Base-by-base conservation (phyloP, 371 early-diverging fungal genomes). In the Saksenaea oblongispora region DNA sequence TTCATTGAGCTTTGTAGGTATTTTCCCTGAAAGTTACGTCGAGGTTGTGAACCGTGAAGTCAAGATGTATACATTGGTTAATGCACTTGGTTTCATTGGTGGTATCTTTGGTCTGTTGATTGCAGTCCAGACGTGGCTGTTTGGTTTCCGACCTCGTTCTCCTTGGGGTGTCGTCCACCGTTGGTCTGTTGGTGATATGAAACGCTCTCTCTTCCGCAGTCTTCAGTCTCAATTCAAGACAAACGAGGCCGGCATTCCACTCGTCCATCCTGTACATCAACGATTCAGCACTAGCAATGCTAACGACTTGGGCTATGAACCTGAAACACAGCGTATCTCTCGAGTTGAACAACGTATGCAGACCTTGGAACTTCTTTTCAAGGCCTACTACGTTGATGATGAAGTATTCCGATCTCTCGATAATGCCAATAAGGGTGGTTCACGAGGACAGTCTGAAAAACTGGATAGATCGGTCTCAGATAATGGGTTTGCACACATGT, bases 101-200 rank as follows among this genome's bases (percentile, higher is more conserved):
- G 82, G 82, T 70, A 73, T 81, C 58, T 76, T 81, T 69, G 82
- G 82, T 69, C 53, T 81, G 2, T 59, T 78, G 28, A 41, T 81
- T n/a, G 72, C 74, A 22, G 64, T 69, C 5, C 82, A 81, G 59
- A 63, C 77, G 11, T 81, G 82, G 82, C 58, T 81, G n/a, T 81
- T 81, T 58, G 82, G 82, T 59, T 76, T 70, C 34, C 72, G 82
- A 47, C 82, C 82, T 37, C 70, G 77, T 27, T 76, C 77, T 8
- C 82, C 82, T 26, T 81, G 82, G 82, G 82, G 82, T 41, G 75
- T 81, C 27, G 75, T 81, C 1, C 82, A 81, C 31, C 71, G 82
- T 47, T 81, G 82, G 82, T 76, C 79, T 22, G 66, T 75, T 17
- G 82, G 82, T 54, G 74, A 73, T 54, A 73, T 76, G 68, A 76